Evolutionary conservation across 257 asterid genomes (phyloP).

Genomic region (Oldenlandia corymbosa): DNA sequence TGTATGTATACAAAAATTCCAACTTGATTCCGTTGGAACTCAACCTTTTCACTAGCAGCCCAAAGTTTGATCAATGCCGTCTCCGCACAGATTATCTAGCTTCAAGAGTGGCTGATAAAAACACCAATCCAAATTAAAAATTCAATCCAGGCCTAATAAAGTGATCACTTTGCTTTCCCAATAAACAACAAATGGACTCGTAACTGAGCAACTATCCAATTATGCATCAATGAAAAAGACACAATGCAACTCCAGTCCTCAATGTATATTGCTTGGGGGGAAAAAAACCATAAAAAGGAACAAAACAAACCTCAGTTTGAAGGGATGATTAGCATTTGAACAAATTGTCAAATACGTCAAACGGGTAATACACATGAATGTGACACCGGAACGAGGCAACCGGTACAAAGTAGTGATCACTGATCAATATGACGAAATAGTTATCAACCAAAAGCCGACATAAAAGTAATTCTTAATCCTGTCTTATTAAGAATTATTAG

Average conservation of each 20-base stretch:
- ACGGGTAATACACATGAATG: conserved; percentile 21
- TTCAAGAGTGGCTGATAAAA: conserved; percentile 22
- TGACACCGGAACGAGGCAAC: conserved; percentile 11
- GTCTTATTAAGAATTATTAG: background rate
- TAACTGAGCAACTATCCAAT: conserved; percentile 12
- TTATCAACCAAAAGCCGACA: conserved; percentile 8
- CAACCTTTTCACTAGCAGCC: conserved; percentile 25
- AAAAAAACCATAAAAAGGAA: conserved; percentile 1
- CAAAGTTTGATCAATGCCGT: conserved; percentile 28
- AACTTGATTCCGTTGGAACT: conserved; percentile 15
- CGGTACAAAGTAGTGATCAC: conserved; percentile 10
- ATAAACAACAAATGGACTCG: conserved; percentile 8
- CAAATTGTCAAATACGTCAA: conserved; percentile 7
- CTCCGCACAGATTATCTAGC: conserved; percentile 18
- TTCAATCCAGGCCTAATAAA: conserved; percentile 20
- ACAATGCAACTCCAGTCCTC: background rate
- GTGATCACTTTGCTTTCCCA: background rate
- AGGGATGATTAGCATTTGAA: conserved; percentile 5
- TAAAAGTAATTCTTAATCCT: background rate
- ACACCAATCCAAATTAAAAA: conserved; percentile 7
- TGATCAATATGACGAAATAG: background rate
- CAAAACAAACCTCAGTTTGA: background rate
- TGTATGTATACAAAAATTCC: conserved; percentile 10
- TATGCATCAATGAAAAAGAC: conserved; percentile 15
- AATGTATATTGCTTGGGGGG: conserved; percentile 9